phyloP scores from a whole-genome alignment of 306 rosid species.

The Cucumis melo region DNA sequence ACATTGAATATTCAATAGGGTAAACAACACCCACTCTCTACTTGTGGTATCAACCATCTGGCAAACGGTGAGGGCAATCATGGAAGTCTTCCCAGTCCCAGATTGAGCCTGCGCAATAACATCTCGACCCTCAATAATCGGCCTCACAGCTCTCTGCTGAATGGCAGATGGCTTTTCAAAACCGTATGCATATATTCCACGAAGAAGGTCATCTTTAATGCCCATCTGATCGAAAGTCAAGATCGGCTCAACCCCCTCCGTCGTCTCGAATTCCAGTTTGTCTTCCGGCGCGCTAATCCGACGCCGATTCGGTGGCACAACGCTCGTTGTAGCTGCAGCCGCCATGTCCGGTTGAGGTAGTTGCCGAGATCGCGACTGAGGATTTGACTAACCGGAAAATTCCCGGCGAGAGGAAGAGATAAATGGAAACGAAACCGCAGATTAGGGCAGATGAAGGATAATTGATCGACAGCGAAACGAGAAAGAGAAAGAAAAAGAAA shows the following conservation, averaged over 20 bases:
- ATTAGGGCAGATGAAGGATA: not conserved
- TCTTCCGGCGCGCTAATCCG: slow-evolving; percentile 42
- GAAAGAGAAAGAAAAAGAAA: not conserved
- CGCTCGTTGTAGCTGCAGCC: slow-evolving; percentile 37
- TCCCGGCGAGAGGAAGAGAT: not conserved
- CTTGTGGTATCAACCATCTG: slow-evolving; percentile 67
- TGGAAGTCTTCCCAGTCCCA: slow-evolving; percentile 94
- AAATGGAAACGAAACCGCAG: not conserved
- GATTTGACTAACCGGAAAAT: not conserved
- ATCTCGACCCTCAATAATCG: slow-evolving; percentile 86
- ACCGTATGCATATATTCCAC: slow-evolving; percentile 83
- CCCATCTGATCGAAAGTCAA: slow-evolving; percentile 89
- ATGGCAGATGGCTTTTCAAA: slow-evolving; percentile 98
- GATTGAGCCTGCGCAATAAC: slow-evolving; percentile 99
- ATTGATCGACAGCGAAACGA: not conserved
- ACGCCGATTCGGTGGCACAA: slow-evolving; percentile 63
- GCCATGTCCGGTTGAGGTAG: slow-evolving; percentile 17
- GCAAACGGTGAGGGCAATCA: slow-evolving; percentile 94
- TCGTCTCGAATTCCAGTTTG: slow-evolving; percentile 63
- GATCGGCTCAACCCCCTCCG: slow-evolving; percentile 73
- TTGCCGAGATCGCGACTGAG: not conserved
- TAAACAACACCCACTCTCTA: slow-evolving; percentile 45
- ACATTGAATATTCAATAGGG: not conserved
- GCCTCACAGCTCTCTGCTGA: slow-evolving; percentile 89
- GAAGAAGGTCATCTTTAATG: slow-evolving; percentile 69